Conservation (phyloP, 2,329 filamentous ascomycete species). For the Calycina marina region DNA sequence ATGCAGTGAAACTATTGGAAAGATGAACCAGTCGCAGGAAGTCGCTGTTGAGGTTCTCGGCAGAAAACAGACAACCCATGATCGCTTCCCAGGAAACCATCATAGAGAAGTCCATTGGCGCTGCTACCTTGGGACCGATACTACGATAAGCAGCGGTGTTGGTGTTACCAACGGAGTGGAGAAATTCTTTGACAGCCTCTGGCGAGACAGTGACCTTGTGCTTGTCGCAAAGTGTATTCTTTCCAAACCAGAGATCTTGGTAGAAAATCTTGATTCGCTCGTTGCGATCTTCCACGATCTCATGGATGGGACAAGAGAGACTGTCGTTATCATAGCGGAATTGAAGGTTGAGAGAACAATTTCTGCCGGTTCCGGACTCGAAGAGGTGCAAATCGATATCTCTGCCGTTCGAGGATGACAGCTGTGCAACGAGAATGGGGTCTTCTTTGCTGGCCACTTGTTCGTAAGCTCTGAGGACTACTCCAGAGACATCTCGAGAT, state of each 20-base stretch:
- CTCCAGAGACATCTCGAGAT: slow-evolving; percentile 71
- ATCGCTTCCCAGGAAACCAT: slow-evolving; percentile 91
- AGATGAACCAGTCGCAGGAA: slow-evolving; percentile 86
- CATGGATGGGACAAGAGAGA: slow-evolving; percentile 92
- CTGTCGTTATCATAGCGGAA: slow-evolving; percentile 93
- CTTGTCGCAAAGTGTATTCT: too few relatives aligned
- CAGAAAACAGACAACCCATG: too few relatives aligned
- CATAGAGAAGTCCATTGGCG: slow-evolving; percentile 97
- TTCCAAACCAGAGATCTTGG: slow-evolving; percentile 97
- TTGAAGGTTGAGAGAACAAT: slow-evolving; percentile 69
- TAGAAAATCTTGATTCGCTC: slow-evolving; percentile 99
- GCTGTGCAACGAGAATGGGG: slow-evolving; percentile 75
- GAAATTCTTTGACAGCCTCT: too few relatives aligned
- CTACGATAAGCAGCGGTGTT: too few relatives aligned
- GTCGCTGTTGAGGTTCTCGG: slow-evolving; percentile 88
- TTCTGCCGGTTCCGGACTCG: slow-evolving; percentile 67
- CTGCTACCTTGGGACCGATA: too few relatives aligned
- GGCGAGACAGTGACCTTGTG: too few relatives aligned
- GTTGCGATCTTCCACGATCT: slow-evolving; percentile 92
- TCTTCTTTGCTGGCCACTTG: slow-evolving; percentile 77
- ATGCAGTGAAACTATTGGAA: slow-evolving; percentile 92
- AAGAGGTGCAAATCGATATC: slow-evolving; percentile 85
- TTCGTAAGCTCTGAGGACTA: slow-evolving; percentile 70
- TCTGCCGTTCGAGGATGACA: slow-evolving; percentile 65
- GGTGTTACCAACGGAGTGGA: too few relatives aligned